Percentiles rank a stretch among this genome's conserved stretches.
These are phyloP conservation scores for Chlamydomonas incerta DNA, from an alignment of 139 green algal species.

Conservation along the genomic window DNA sequence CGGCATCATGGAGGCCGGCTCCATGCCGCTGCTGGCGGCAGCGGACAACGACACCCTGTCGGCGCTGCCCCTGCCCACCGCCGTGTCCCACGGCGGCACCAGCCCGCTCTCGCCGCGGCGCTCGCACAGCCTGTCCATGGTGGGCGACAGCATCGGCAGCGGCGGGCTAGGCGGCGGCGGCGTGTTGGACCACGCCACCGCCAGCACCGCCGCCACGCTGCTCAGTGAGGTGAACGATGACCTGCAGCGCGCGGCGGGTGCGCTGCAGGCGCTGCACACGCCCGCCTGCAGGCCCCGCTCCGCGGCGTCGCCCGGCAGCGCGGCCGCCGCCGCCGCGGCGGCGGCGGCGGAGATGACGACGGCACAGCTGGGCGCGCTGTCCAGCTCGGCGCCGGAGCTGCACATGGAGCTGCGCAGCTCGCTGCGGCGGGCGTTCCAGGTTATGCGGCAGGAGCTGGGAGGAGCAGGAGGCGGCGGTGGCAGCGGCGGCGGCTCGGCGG, in stretches of 20 bases:
- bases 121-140: neutral
- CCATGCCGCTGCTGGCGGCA: neutral
- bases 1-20: neutral
- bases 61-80: too few relatives aligned
- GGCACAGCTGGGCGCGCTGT: neutral
- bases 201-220: neutral
- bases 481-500: neutral
- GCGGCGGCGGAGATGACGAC: neutral
- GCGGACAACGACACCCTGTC: too few relatives aligned
- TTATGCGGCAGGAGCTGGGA: conserved; percentile 6
- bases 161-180: neutral
- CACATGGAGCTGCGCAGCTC: conserved; percentile 7
- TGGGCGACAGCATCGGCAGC: neutral
- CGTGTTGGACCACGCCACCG: neutral
- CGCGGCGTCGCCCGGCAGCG: neutral
- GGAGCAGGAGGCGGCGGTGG: neutral
- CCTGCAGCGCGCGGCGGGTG: conserved; percentile 8
- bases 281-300: neutral
- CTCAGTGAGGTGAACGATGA: neutral
- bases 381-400: conserved; percentile 6
- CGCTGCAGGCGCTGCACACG: conserved; percentile 17
- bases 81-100: neutral
- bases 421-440: conserved; percentile 10
- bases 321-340: neutral
- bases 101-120: neutral